phyloP scores from a whole-genome alignment of 2,329 filamentous ascomycete species.

The Herpotrichia juniperi region DNA sequence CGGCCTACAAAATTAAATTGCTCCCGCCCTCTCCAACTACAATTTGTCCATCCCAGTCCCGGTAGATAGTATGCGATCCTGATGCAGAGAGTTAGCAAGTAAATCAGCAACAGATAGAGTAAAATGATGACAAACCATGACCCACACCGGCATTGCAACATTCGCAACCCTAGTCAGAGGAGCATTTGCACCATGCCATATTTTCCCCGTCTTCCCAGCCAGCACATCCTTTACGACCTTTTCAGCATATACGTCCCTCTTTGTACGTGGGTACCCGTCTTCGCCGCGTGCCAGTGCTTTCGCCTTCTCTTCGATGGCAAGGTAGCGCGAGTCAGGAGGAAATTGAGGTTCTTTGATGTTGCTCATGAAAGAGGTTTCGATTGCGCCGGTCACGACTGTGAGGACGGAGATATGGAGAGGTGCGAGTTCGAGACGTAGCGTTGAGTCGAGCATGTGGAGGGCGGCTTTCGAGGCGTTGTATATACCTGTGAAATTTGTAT shows the following conservation, averaged over 20 bases:
- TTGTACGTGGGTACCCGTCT: neutral
- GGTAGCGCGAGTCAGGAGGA: constrained; percentile 56
- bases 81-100: neutral
- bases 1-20: neutral
- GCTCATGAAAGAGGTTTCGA: constrained; percentile 6
- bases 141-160: neutral
- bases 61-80: neutral
- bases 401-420: constrained; percentile 28
- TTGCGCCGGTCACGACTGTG: constrained; percentile 22
- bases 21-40: neutral
- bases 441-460: constrained; percentile 36
- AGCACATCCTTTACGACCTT: neutral
- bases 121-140: neutral
- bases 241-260: neutral
- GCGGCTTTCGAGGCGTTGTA: constrained; percentile 48
- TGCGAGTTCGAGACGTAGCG: constrained; percentile 25
- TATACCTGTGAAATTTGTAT: constrained; percentile 7
- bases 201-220: neutral
- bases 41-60: neutral
- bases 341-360: constrained; percentile 60
- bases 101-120: neutral
- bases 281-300: neutral
- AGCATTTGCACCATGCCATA: neutral
- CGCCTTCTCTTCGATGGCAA: constrained; percentile 55
- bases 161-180: neutral